Evolutionary conservation across 2,329 filamentous ascomycete species (phyloP).

Genomic region (Alternaria rosae): DNA sequence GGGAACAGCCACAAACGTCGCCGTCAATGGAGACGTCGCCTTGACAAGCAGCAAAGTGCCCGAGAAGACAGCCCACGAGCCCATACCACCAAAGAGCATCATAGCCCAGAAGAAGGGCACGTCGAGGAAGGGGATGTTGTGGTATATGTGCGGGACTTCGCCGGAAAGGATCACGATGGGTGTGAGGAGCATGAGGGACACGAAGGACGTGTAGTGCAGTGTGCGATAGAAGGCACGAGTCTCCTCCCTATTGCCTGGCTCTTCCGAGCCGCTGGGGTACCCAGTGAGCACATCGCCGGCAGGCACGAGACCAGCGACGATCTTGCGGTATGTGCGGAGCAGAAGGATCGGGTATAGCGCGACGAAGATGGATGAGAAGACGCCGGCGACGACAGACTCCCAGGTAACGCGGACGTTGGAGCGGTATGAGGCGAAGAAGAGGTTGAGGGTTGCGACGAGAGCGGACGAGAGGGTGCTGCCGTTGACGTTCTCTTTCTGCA

Average conservation of each 20-base stretch:
- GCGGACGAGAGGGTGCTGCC: conserved; percentile 59
- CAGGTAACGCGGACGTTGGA: conserved; percentile 58
- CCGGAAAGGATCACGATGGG: conserved; percentile 60
- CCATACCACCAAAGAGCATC: conserved; percentile 58
- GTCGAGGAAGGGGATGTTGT: conserved; percentile 63
- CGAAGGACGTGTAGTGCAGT: conserved; percentile 60
- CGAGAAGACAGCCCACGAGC: conserved; percentile 58
- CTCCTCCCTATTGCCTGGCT: conserved; percentile 53
- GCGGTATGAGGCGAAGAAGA: conserved; percentile 58
- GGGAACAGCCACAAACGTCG: conserved; percentile 59
- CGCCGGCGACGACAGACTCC: conserved; percentile 60
- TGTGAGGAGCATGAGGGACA: conserved; percentile 58
- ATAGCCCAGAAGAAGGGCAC: conserved; percentile 65
- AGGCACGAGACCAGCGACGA: conserved; percentile 55
- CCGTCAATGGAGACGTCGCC: conserved; percentile 59
- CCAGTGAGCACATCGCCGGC: conserved; percentile 55
- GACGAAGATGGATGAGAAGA: conserved; percentile 61
- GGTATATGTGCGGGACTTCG: conserved; percentile 57
- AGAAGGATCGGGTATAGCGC: conserved; percentile 61
- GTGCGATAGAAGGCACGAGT: conserved; percentile 61
- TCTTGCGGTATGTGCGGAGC: conserved; percentile 57
- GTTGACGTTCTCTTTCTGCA: conserved; percentile 57
- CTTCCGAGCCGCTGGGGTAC: conserved; percentile 44
- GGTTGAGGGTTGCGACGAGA: conserved; percentile 60
- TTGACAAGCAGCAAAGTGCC: conserved; percentile 59